phyloP scores from a whole-genome alignment of 257 asterid species.

The Catharanthus roseus region DNA sequence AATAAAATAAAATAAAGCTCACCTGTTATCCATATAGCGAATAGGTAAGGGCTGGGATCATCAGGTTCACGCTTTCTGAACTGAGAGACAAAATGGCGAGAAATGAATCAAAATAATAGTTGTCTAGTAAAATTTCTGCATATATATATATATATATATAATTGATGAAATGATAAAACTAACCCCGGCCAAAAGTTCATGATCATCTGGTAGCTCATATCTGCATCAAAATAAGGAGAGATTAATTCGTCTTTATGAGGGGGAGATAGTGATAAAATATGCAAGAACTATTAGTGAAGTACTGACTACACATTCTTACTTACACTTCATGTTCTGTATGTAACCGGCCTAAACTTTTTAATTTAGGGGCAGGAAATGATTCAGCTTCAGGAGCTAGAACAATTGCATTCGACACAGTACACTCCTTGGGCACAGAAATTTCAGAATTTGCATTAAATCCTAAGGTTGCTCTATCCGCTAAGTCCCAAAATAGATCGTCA shows the following conservation, averaged over 20 bases:
- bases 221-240: slow-evolving; percentile 27
- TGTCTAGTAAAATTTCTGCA: neutral
- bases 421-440: neutral
- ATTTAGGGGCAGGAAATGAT: slow-evolving; percentile 14
- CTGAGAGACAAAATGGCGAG: slow-evolving; percentile 17
- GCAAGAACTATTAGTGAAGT: neutral
- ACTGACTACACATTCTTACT: neutral
- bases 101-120: neutral
- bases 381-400: slow-evolving; percentile 15
- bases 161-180: slow-evolving; percentile 4
- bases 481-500: slow-evolving; percentile 15
- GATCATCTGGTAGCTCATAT: slow-evolving; percentile 56
- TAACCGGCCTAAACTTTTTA: slow-evolving; percentile 8
- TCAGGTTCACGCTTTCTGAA: slow-evolving; percentile 35
- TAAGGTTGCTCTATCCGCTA: neutral
- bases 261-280: neutral
- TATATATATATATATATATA: too few species aligned
- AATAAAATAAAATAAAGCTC: too few species aligned
- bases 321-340: slow-evolving; percentile 39
- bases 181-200: slow-evolving; percentile 48
- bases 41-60: slow-evolving; percentile 52
- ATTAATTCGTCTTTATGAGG: neutral
- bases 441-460: too few species aligned
- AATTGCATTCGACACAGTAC: slow-evolving; percentile 20
- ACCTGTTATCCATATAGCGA: slow-evolving; percentile 47